Conservation (phyloP, 768 basidiomycete genomes). For the Trametes cinnabarina region DNA sequence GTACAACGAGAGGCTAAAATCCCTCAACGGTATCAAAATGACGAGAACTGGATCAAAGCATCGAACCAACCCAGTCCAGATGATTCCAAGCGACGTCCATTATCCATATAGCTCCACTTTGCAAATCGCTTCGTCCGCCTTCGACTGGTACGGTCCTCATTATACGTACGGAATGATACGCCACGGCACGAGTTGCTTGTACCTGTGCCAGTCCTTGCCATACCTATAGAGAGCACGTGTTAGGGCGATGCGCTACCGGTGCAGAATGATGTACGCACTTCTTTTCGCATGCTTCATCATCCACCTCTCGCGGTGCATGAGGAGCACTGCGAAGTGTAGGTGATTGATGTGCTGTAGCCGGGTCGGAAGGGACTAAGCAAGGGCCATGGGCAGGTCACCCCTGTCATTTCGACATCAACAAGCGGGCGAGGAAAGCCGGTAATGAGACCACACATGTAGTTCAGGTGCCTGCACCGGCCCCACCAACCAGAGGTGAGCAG, state of each 20-base stretch:
- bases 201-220: conserved; percentile 90
- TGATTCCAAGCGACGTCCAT: too few species aligned
- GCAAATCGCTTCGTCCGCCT: too few species aligned
- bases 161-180: conserved; percentile 86
- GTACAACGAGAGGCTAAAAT: too few species aligned
- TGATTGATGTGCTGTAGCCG: conserved; percentile 87
- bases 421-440: background rate
- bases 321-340: conserved; percentile 89
- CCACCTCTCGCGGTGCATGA: conserved; percentile 89
- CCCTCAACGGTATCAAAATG: too few species aligned
- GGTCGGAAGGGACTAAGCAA: conserved; percentile 94
- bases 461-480: conserved; percentile 91
- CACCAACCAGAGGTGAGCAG: conserved; percentile 97
- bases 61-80: too few species aligned
- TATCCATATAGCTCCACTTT: too few species aligned
- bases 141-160: too few species aligned
- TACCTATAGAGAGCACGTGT: conserved; percentile 51
- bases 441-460: conserved; percentile 62
- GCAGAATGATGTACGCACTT: conserved; percentile 57
- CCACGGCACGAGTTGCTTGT: conserved; percentile 82
- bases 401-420: conserved; percentile 38
- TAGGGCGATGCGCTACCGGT: background rate
- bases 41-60: too few species aligned
- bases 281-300: conserved; percentile 86
- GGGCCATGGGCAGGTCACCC: conserved; percentile 84